Percentiles rank a stretch among this genome's conserved stretches.
Evolutionary conservation across 768 basidiomycete species (phyloP).

Genomic region (Pleurotus salmoneostramineus): DNA sequence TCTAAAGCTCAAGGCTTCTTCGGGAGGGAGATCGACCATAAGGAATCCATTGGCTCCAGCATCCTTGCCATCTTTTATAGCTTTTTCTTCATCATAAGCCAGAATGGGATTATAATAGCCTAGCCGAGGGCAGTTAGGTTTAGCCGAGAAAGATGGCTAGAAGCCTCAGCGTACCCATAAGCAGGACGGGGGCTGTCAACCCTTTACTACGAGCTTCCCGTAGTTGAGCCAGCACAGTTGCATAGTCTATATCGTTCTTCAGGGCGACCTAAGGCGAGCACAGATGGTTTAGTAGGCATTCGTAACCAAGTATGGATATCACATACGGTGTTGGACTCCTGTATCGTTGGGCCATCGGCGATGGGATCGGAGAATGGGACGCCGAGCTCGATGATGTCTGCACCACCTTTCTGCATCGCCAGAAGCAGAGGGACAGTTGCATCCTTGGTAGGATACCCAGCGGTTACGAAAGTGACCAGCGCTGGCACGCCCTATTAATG

Average conservation of each 20-base stretch:
- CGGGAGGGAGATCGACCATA: constrained; percentile 95
- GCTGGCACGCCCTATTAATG: constrained; percentile 48
- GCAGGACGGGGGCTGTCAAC: constrained; percentile 79
- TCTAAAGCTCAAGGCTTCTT: constrained; percentile 90
- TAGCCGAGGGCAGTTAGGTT: constrained; percentile 24
- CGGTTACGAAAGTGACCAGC: constrained; percentile 88
- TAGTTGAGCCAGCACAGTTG: constrained; percentile 68
- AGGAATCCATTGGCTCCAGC: constrained; percentile 98
- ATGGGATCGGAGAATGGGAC: constrained; percentile 96
- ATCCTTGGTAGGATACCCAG: constrained; percentile 77
- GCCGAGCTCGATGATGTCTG: constrained; percentile 94
- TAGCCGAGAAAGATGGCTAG: not conserved
- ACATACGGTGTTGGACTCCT: constrained; percentile 88
- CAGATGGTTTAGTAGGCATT: not conserved
- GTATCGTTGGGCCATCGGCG: constrained; percentile 92
- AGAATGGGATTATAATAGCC: constrained; percentile 98
- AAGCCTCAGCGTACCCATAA: constrained; percentile 72
- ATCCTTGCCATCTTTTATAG: constrained; percentile 83
- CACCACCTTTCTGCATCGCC: constrained; percentile 90
- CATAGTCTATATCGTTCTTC: constrained; percentile 74
- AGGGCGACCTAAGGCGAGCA: constrained; percentile 67
- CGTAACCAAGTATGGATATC: not conserved
- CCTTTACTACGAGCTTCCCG: constrained; percentile 79
- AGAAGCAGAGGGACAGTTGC: constrained; percentile 87
- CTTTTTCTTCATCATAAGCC: constrained; percentile 92